phyloP scores from a whole-genome alignment of 2,329 filamentous ascomycete genomes.

The Aquanectria penicillioides region DNA sequence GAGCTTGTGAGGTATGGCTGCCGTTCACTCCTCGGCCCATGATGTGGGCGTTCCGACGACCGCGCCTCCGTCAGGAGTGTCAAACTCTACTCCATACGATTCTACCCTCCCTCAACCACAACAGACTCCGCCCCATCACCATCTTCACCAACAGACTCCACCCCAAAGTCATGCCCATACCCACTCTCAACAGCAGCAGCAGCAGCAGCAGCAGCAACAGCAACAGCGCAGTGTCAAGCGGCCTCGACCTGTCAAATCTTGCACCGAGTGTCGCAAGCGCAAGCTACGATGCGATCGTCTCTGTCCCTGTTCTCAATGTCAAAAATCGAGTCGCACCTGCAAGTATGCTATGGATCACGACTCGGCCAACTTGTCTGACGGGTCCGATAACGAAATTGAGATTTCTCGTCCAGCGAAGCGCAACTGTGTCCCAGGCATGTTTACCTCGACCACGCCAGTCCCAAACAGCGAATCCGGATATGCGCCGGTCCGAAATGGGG shows the following conservation, averaged over 20 bases:
- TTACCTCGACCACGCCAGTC: conserved; percentile 31
- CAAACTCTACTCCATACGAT: conserved; percentile 38
- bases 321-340: conserved; percentile 64
- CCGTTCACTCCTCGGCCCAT: conserved; percentile 36
- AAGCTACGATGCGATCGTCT: conserved; percentile 66
- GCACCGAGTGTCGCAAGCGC: conserved; percentile 66
- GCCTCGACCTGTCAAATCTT: conserved; percentile 65
- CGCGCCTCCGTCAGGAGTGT: conserved; percentile 28
- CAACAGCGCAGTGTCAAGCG: conserved; percentile 61
- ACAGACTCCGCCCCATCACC: conserved; percentile 40
- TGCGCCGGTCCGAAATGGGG: conserved; percentile 46
- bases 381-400: conserved; percentile 55
- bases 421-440: conserved; percentile 43
- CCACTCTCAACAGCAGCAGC: conserved; percentile 30
- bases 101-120: conserved; percentile 38
- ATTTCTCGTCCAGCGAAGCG: conserved; percentile 51
- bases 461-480: conserved; percentile 38
- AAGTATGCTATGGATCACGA: conserved; percentile 63
- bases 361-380: conserved; percentile 58
- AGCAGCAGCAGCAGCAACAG: conserved; percentile 39
- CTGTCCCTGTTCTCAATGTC: conserved; percentile 67
- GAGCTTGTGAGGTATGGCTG: conserved; percentile 34
- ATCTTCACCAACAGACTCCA: conserved; percentile 41
- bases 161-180: conserved; percentile 34
- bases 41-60: conserved; percentile 30